These are phyloP conservation scores for Backusella luteola DNA, from an alignment of 192 early-diverging fungal species.

Conservation along the genomic window DNA sequence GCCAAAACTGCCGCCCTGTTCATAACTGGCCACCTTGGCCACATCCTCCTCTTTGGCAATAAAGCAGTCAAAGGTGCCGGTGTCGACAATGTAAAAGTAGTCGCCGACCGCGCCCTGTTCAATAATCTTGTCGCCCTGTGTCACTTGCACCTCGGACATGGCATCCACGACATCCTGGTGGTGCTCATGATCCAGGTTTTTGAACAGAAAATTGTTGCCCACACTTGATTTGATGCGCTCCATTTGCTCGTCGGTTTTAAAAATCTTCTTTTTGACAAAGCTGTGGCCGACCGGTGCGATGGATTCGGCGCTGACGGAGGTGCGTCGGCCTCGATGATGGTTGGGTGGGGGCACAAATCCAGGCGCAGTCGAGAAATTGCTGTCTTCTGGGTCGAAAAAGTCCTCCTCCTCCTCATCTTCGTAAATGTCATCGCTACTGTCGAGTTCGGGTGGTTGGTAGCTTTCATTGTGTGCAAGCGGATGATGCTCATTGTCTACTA, in stretches of 20 bases:
- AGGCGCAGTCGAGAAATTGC: constrained; percentile 47
- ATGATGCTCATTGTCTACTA: constrained; percentile 7
- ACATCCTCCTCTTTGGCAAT: constrained; percentile 66
- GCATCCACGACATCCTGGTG: constrained; percentile 92
- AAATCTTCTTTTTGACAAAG: constrained; percentile 83
- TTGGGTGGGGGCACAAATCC: constrained; percentile 50
- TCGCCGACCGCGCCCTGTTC: constrained; percentile 95
- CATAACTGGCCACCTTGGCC: constrained; percentile 77
- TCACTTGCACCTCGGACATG: constrained; percentile 88
- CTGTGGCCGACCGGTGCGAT: constrained; percentile 88
- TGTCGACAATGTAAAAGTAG: constrained; percentile 98
- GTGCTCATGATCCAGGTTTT: constrained; percentile 93
- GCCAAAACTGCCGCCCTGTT: constrained; percentile 89
- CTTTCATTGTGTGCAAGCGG: neutral
- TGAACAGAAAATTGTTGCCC: constrained; percentile 90
- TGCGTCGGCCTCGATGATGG: constrained; percentile 87
- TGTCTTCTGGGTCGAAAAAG: constrained; percentile 48
- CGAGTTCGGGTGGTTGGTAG: neutral
- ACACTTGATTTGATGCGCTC: constrained; percentile 81
- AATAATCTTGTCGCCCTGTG: constrained; percentile 73
- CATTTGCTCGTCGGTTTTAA: constrained; percentile 85
- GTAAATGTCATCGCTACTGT: neutral
- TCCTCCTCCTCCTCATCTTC: constrained; percentile 25
- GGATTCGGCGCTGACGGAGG: constrained; percentile 94
- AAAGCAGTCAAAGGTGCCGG: constrained; percentile 89